Evolutionary conservation across 768 basidiomycete genomes (phyloP), one percentile per base, ranked within the genome.

Genomic region (Paxillus rubicundulus): DNA sequence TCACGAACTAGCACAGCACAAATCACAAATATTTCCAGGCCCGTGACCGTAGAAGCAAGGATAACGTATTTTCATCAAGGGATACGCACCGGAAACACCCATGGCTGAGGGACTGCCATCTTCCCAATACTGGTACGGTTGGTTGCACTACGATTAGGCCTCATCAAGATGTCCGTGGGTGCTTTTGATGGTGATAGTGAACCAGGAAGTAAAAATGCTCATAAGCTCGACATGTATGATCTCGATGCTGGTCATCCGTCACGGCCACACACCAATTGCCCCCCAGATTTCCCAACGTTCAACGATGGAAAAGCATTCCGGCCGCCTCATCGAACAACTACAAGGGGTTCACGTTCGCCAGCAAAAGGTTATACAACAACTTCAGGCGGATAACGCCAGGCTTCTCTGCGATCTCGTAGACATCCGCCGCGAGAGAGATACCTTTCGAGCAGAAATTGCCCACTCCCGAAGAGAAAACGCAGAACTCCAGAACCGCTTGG

Each of bases 361-460:
- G 45, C 64, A 58, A 32, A 61, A 49, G 13, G 34, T 56, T 42
- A 64, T 67, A 17, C 64, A 63, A 34, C 61, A 65, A 24, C 56
- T 66, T 12, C 66, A 66, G 38, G 63, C 53, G 1, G 65, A 68
- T n/a, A 59, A 57, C 10, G 51, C 57, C 2, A 54, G 66, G 24
- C 50, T 57, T 5, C 55, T 69, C 32, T 47, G 47, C 27, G 62
- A 67, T n/a, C 61, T 68, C 18, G 55, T 16, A 4, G 61, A 68
- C 9, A 20, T 68, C 14, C 67, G 67, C 24, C 64, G 54, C 27
- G 65, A 67, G 45, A 58, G 67, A 28, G 67, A 68, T 21, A 32
- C 27, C 6, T 68, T 63, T 43, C 59, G 58, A 13, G 55, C 50
- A 45, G 62, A 66, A 38, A 58, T 40, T 1, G 64, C 58, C 6